Evolutionary conservation across 345 rosid genomes (phyloP).

Genomic region (Noccaea bulbosa): DNA sequence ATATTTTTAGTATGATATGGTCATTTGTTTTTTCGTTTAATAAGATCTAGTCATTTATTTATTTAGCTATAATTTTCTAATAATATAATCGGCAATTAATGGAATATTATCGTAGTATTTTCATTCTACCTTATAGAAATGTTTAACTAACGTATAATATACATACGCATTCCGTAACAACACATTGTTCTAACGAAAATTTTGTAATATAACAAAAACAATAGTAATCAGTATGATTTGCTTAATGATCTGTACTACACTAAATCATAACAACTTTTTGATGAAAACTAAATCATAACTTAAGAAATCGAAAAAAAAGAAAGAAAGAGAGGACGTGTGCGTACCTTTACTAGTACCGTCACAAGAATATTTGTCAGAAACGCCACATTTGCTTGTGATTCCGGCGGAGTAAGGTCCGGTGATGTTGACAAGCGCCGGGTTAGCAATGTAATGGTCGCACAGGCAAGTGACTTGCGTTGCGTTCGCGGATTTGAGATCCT

Average conservation of each 20-base stretch:
- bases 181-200: background rate
- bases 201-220: background rate
- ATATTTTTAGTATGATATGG: too few species aligned
- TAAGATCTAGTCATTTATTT: too few species aligned
- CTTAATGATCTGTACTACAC: background rate
- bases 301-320: too few species aligned
- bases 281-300: too few species aligned
- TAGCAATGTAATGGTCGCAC: conserved; percentile 38
- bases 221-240: background rate
- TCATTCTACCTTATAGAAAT: too few species aligned
- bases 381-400: conserved; percentile 40
- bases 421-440: conserved; percentile 24
- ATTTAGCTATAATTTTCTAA: too few species aligned
- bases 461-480: conserved; percentile 39
- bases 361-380: conserved; percentile 36
- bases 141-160: background rate
- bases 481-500: conserved; percentile 36
- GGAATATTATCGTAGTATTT: too few species aligned
- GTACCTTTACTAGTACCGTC: conserved; percentile 35
- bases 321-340: too few species aligned
- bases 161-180: background rate
- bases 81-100: too few species aligned
- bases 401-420: conserved; percentile 37
- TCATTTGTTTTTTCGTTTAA: too few species aligned
- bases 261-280: too few species aligned